Conservation (phyloP, 257 asterid species). For the Penstemon barbatus region DNA sequence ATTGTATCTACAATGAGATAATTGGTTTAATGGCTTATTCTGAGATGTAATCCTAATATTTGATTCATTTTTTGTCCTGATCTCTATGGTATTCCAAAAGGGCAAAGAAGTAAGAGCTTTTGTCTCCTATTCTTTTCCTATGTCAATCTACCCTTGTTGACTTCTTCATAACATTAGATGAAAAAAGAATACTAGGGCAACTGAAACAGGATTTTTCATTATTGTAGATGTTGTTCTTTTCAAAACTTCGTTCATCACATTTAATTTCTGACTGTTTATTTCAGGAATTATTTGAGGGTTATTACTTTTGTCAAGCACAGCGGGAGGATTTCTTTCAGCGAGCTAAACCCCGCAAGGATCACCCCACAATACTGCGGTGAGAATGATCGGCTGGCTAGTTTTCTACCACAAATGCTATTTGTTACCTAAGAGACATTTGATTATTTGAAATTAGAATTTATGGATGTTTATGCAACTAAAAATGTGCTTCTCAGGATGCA, state of each 20-base stretch:
- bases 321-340: conserved; percentile 75
- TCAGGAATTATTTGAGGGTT: conserved; percentile 95
- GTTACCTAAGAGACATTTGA: too few relatives aligned
- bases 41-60: too few relatives aligned
- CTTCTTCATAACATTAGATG: background rate
- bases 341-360: conserved; percentile 84
- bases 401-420: background rate
- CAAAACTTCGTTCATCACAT: background rate
- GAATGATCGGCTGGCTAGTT: conserved; percentile 17
- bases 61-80: too few relatives aligned
- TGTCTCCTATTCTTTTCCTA: too few relatives aligned
- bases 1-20: too few relatives aligned
- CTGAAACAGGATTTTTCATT: conserved; percentile 1
- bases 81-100: too few relatives aligned
- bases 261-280: conserved; percentile 21
- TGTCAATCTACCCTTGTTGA: too few relatives aligned
- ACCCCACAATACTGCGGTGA: conserved; percentile 83
- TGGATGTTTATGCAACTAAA: conserved; percentile 9
- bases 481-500: conserved; percentile 66
- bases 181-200: background rate
- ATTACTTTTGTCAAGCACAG: conserved; percentile 98
- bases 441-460: background rate
- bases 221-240: background rate
- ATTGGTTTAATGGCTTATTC: too few relatives aligned
- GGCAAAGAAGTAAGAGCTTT: too few relatives aligned